These are phyloP conservation scores for Auxenochlorella protothecoides DNA, from an alignment of 139 green algal genomes.

Conservation along the genomic window DNA sequence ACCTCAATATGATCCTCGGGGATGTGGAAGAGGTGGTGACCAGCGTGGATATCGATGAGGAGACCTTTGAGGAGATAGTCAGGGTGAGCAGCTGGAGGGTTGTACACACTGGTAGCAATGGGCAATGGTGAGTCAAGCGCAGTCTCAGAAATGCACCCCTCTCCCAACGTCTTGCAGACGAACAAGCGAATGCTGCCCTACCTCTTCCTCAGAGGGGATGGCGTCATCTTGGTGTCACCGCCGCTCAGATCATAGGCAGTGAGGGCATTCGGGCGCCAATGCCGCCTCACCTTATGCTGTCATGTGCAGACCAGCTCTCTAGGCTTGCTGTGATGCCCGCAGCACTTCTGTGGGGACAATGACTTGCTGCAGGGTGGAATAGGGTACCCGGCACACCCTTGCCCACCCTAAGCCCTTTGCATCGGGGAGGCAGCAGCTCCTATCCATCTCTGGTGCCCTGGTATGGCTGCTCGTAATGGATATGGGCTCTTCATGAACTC, in stretches of 20 bases:
- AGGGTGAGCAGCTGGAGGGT: constrained; percentile 47
- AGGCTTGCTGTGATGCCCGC: neutral
- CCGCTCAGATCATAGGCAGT: constrained; percentile 48
- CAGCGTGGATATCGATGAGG: constrained; percentile 91
- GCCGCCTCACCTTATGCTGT: no score
- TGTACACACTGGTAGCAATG: neutral
- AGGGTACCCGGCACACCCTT: neutral
- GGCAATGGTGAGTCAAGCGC: neutral
- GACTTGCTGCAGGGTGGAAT: neutral
- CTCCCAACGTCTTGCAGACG: constrained; percentile 45
- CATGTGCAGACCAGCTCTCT: no score
- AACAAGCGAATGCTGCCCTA: constrained; percentile 82
- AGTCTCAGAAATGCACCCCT: neutral
- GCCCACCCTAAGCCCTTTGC: no score
- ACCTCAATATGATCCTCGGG: constrained; percentile 98
- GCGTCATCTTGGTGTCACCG: constrained; percentile 89
- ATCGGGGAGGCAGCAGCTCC: no score
- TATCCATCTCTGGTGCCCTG: no score
- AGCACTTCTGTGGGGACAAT: no score
- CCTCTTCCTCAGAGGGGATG: constrained; percentile 92
- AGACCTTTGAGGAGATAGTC: constrained; percentile 99
- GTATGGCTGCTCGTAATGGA: no score
- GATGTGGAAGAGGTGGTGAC: constrained; percentile 97
- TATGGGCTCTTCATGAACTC: no score
- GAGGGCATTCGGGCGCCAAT: neutral